phyloP scores from a whole-genome alignment of 148 eudicot genomes.

The Chenopodium berlandieri region DNA sequence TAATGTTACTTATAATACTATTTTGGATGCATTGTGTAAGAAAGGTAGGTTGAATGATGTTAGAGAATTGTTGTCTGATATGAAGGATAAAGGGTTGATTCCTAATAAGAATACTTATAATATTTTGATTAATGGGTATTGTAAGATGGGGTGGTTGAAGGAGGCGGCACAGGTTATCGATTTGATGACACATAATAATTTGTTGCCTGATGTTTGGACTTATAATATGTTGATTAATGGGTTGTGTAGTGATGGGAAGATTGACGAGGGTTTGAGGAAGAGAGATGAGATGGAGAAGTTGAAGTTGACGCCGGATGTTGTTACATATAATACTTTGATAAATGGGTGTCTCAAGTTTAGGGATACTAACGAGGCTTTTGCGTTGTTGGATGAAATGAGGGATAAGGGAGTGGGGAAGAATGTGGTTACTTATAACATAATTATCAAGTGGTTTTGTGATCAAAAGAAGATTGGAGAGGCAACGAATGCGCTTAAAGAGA shows the following conservation, averaged over 20 bases:
- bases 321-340: conserved; percentile 74
- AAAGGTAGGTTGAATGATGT: conserved; percentile 67
- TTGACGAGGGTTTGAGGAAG: conserved; percentile 59
- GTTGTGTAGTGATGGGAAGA: conserved; percentile 55
- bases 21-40: conserved; percentile 57
- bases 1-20: conserved; percentile 70
- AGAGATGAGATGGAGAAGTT: conserved; percentile 58
- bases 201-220: conserved; percentile 80
- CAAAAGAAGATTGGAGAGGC: conserved; percentile 66
- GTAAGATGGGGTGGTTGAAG: conserved; percentile 70
- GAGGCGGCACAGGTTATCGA: conserved; percentile 66
- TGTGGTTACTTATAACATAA: conserved; percentile 59
- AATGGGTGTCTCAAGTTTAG: conserved; percentile 47
- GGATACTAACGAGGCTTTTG: conserved; percentile 39
- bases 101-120: conserved; percentile 67
- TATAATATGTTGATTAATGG: conserved; percentile 67
- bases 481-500: conserved; percentile 32
- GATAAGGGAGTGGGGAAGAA: conserved; percentile 47
- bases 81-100: conserved; percentile 56
- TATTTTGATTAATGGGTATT: conserved; percentile 72
- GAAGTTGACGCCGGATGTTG: conserved; percentile 55
- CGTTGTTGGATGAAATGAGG: conserved; percentile 68
- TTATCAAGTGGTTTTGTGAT: conserved; percentile 69
- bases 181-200: conserved; percentile 53
- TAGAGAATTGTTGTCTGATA: conserved; percentile 58